Evolutionary conservation across 805 yeast genomes (phyloP).

Genomic region (Starmerella tilneyi): DNA sequence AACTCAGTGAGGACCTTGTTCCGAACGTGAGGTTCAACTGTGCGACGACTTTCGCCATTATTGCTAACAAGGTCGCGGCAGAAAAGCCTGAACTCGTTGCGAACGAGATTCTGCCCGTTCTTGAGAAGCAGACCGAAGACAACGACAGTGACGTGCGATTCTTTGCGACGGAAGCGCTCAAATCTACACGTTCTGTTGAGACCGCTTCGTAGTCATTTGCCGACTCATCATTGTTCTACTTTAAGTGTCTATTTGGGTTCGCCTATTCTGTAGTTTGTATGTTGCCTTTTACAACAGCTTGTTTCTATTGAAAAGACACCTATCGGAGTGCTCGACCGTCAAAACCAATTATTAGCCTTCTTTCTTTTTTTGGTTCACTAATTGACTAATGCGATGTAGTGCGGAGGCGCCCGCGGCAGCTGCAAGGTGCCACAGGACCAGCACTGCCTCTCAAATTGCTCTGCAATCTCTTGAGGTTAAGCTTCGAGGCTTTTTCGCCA

Average conservation of each 20-base stretch:
- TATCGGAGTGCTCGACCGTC: no score
- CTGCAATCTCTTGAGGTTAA: no score
- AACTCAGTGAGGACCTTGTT: constrained; percentile 65
- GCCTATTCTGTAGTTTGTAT: background rate
- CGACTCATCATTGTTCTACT: constrained; percentile 3
- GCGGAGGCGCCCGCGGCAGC: no score
- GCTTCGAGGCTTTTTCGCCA: no score
- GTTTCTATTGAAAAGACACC: no score
- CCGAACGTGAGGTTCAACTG: constrained; percentile 94
- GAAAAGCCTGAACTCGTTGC: constrained; percentile 37
- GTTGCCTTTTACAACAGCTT: no score
- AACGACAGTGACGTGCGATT: constrained; percentile 81
- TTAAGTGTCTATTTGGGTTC: background rate
- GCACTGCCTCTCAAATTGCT: no score
- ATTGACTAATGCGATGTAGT: no score
- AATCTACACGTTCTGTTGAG: constrained; percentile 29
- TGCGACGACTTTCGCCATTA: constrained; percentile 66
- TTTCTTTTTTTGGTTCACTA: no score
- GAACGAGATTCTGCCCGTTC: constrained; percentile 49
- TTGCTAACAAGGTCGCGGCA: constrained; percentile 39
- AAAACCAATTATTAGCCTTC: no score
- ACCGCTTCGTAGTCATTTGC: constrained; percentile 5
- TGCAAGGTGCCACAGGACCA: no score
- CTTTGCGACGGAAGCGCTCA: constrained; percentile 61
- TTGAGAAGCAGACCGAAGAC: constrained; percentile 58